phyloP scores from a whole-genome alignment of 257 asterid genomes.

The Forsythia viridissima region DNA sequence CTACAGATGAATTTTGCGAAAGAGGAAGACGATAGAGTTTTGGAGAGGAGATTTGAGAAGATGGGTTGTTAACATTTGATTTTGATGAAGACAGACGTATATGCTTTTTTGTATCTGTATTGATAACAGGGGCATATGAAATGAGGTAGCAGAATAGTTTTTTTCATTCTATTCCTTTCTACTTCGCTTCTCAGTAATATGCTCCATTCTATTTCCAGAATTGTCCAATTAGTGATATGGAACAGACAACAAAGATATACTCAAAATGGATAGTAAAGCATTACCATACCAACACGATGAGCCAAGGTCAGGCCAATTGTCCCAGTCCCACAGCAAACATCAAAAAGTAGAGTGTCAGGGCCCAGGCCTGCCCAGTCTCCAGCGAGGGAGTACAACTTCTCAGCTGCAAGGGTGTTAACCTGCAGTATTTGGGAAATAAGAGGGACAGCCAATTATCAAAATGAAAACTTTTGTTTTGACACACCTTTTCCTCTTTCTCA shows the following conservation, averaged over 20 bases:
- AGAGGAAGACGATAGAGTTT: too few relatives aligned
- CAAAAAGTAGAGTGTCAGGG: constrained; percentile 91
- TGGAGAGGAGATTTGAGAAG: too few relatives aligned
- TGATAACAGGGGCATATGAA: constrained; percentile 12
- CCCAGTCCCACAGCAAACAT: constrained; percentile 98
- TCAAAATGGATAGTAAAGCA: constrained; percentile 40
- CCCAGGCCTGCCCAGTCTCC: constrained; percentile 98
- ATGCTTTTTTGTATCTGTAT: too few relatives aligned
- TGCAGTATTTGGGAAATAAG: constrained; percentile 35
- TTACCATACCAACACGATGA: constrained; percentile 98
- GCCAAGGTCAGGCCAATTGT: constrained; percentile 93
- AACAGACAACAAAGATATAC: neutral
- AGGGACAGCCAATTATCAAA: neutral
- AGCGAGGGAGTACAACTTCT: constrained; percentile 87
- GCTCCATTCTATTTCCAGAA: neutral
- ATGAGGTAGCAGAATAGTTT: constrained; percentile 7
- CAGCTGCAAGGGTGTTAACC: constrained; percentile 99
- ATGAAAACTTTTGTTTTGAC: neutral
- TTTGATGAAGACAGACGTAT: too few relatives aligned
- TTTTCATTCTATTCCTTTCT: constrained; percentile 3
- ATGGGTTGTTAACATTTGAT: too few relatives aligned
- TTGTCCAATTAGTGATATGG: neutral
- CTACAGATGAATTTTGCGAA: too few relatives aligned
- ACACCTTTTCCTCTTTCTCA: constrained; percentile 4
- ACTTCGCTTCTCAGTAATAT: constrained; percentile 8